Conservation (phyloP, 2,329 filamentous ascomycete species). For the Aspergillus fructus region DNA sequence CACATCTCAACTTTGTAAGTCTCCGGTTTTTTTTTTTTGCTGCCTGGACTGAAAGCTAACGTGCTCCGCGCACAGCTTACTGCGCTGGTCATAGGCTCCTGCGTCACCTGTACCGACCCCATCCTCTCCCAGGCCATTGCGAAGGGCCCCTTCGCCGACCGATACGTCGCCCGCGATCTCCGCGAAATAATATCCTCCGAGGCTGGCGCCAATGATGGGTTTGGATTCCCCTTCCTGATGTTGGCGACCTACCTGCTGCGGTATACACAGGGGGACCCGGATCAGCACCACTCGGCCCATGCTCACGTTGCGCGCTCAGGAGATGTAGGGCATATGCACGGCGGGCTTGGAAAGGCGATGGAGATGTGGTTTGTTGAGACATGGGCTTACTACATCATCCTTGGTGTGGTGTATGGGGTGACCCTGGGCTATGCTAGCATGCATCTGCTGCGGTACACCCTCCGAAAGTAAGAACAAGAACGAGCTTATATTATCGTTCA, state of each 20-base stretch:
- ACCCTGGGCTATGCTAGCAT: constrained; percentile 51
- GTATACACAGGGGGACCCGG: constrained; percentile 39
- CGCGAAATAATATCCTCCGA: constrained; percentile 63
- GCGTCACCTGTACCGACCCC: constrained; percentile 62
- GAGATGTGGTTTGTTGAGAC: constrained; percentile 61
- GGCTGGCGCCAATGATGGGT: constrained; percentile 62
- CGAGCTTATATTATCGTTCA: no score
- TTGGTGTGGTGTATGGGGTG: constrained; percentile 54
- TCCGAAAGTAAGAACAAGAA: constrained; percentile 23
- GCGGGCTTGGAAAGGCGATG: constrained; percentile 52
- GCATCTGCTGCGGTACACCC: constrained; percentile 45
- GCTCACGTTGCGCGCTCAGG: constrained; percentile 22
- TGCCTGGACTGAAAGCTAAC: no score
- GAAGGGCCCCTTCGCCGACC: constrained; percentile 64
- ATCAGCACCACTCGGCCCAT: constrained; percentile 21
- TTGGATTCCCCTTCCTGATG: constrained; percentile 62
- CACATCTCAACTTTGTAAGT: constrained; percentile 51
- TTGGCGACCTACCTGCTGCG: constrained; percentile 58
- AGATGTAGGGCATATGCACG: constrained; percentile 53
- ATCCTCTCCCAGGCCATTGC: constrained; percentile 62
- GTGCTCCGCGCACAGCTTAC: no score
- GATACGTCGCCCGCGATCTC: constrained; percentile 57
- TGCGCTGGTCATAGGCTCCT: constrained; percentile 60
- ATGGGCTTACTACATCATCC: constrained; percentile 58
- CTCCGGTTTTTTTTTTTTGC: no score